Evolutionary conservation across 2,329 filamentous ascomycete species (phyloP).

Genomic region (Fusarium paranaense): DNA sequence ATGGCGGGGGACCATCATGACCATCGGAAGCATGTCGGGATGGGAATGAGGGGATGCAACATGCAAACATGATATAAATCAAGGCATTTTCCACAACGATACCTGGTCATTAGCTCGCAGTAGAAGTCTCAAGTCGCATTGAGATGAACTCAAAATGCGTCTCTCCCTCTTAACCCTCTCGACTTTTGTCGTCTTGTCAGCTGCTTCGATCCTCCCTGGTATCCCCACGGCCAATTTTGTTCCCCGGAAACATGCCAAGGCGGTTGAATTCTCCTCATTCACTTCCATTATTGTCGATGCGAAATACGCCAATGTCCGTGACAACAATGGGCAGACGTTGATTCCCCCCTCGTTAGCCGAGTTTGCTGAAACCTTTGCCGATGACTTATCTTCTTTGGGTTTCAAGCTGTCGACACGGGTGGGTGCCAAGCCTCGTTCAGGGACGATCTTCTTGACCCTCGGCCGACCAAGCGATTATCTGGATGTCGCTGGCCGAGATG

Average conservation of each 20-base stretch:
- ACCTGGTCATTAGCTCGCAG: not conserved
- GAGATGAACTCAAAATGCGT: not conserved
- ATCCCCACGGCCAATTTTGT: not conserved
- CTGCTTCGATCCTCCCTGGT: not conserved
- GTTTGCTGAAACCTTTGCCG: not conserved
- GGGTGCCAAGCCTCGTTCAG: not conserved
- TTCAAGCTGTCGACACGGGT: not conserved
- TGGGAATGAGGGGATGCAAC: not conserved
- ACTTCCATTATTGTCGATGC: not conserved
- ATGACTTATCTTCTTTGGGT: not conserved
- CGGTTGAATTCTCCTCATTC: not conserved
- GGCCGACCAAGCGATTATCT: not conserved
- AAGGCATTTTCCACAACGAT: not conserved
- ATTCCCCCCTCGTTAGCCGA: not conserved
- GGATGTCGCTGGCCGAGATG: not conserved
- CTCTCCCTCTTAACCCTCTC: not conserved
- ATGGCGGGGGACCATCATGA: not conserved
- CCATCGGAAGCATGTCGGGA: not conserved
- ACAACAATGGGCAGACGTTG: not conserved
- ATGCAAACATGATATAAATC: not conserved
- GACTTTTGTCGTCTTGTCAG: not conserved
- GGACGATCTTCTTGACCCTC: not conserved
- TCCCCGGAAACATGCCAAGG: not conserved
- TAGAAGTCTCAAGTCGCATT: not conserved
- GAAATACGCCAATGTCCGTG: not conserved